Percentiles rank a stretch among this genome's conserved stretches.
Evolutionary conservation across 176 grass and related monocot genomes (phyloP).

Genomic region (Oryza australiensis): DNA sequence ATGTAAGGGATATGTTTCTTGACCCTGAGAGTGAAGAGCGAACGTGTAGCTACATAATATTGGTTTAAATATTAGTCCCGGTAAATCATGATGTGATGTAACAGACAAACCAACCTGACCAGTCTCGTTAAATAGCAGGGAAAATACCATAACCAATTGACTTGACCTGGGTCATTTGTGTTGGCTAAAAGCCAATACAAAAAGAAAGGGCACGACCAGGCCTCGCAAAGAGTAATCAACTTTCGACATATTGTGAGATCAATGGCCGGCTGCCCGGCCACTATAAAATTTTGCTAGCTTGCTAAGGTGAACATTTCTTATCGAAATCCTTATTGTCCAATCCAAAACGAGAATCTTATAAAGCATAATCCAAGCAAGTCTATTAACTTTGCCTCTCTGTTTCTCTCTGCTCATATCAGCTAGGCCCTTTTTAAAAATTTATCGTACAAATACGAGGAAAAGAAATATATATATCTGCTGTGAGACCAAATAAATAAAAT

Average conservation of each 20-base stretch:
- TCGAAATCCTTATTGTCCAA: neutral
- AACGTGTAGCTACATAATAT: too few species aligned
- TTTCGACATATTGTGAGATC: neutral
- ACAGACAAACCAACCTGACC: too few species aligned
- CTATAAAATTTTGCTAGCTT: neutral
- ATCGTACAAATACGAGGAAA: neutral
- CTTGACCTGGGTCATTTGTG: slow-evolving; percentile 6
- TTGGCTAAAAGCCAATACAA: neutral
- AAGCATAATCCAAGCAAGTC: neutral
- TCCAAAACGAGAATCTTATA: neutral
- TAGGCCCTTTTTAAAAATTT: neutral
- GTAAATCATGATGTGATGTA: too few species aligned
- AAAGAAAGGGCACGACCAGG: neutral
- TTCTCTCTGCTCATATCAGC: too few species aligned
- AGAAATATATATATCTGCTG: too few species aligned
- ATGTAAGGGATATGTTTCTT: too few species aligned
- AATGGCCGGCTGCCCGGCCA: too few species aligned
- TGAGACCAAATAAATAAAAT: too few species aligned
- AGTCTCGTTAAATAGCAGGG: neutral
- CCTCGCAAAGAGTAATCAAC: neutral
- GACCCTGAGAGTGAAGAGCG: too few species aligned
- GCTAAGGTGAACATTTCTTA: too few species aligned
- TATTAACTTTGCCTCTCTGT: neutral
- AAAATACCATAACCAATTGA: slow-evolving; percentile 1
- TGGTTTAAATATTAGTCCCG: too few species aligned